phyloP scores from a whole-genome alignment of 2,329 filamentous ascomycete genomes.

The Cladobotryum protrusum region DNA sequence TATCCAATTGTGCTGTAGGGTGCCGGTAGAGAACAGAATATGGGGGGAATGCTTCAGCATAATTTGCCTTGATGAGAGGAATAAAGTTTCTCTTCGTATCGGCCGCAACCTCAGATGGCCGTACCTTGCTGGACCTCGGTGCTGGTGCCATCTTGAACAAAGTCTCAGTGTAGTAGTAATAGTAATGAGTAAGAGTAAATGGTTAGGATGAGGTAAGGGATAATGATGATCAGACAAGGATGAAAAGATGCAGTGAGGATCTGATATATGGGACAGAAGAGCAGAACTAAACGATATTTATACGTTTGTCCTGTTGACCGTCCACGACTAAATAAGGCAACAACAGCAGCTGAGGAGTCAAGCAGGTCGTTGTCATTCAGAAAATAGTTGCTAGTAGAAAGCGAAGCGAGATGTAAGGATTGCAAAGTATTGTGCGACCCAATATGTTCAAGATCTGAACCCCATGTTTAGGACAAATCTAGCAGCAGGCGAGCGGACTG shows the following conservation, averaged over 20 bases:
- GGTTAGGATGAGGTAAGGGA: not conserved
- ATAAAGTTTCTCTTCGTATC: slow-evolving; percentile 68
- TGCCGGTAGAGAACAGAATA: slow-evolving; percentile 54
- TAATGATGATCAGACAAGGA: not conserved
- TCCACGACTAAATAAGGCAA: not conserved
- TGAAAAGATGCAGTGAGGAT: not conserved
- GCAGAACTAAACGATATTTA: not conserved
- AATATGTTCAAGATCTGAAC: slow-evolving; percentile 31
- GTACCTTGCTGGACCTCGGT: slow-evolving; percentile 26
- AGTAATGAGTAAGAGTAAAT: not conserved
- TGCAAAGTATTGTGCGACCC: slow-evolving; percentile 28
- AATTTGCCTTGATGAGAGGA: slow-evolving; percentile 54
- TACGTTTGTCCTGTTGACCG: not conserved
- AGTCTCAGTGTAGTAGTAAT: not conserved
- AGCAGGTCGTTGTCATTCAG: slow-evolving; percentile 7
- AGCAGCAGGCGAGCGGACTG: slow-evolving; percentile 25
- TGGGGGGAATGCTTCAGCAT: slow-evolving; percentile 47
- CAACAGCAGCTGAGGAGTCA: not conserved
- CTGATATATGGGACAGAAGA: not conserved
- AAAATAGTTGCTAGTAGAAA: slow-evolving; percentile 7
- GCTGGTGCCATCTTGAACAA: slow-evolving; percentile 24
- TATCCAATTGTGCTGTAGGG: slow-evolving; percentile 40
- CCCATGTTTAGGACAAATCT: slow-evolving; percentile 30
- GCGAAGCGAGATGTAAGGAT: slow-evolving; percentile 24
- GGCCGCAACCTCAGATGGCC: slow-evolving; percentile 57